These are phyloP conservation scores for Penicillium sclerotigenum DNA, from an alignment of 2,329 filamentous ascomycete genomes.

Conservation along the genomic window DNA sequence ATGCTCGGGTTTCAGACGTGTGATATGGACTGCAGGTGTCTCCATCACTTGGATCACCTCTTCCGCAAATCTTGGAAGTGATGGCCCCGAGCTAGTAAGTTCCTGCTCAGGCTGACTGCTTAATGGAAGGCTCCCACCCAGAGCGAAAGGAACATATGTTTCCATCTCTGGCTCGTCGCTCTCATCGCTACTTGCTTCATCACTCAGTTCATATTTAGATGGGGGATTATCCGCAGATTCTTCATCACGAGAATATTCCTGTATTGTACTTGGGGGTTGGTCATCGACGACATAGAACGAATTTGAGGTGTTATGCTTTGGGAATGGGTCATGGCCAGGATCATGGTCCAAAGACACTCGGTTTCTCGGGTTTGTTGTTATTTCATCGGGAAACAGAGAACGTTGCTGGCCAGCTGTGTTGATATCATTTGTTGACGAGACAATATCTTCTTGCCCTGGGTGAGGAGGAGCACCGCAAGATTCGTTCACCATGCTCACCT, in stretches of 20 bases:
- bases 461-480: neutral
- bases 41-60: constrained; percentile 34
- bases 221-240: no score
- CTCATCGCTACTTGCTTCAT: constrained; percentile 19
- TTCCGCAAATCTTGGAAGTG: constrained; percentile 15
- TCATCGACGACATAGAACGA: no score
- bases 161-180: constrained; percentile 39
- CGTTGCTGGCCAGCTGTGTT: neutral
- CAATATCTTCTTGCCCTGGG: neutral
- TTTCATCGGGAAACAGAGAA: neutral
- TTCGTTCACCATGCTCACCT: neutral
- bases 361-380: neutral
- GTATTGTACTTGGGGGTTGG: neutral
- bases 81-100: constrained; percentile 21
- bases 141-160: constrained; percentile 32
- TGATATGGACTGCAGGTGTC: constrained; percentile 25
- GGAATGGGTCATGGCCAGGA: no score
- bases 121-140: constrained; percentile 24
- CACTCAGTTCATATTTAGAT: neutral
- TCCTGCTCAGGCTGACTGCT: constrained; percentile 25
- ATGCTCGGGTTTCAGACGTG: constrained; percentile 2
- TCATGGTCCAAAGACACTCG: neutral
- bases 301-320: neutral
- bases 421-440: neutral
- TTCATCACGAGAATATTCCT: neutral